These are phyloP conservation scores for Marsdenia floribunda DNA, from an alignment of 257 asterid genomes.

Conservation along the genomic window DNA sequence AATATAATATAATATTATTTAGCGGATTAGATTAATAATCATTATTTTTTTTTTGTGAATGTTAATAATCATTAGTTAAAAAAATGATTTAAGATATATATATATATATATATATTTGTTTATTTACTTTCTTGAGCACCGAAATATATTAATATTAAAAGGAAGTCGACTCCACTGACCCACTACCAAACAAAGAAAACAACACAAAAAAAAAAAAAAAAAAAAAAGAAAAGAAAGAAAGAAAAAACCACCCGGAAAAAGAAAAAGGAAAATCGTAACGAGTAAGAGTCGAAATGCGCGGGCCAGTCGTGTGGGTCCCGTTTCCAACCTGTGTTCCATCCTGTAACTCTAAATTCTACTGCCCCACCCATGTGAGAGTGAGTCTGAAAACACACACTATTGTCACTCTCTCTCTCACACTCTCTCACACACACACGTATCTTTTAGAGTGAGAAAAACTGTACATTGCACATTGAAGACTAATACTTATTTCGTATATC, in stretches of 20 bases:
- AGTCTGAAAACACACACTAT: not conserved
- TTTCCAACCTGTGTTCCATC: constrained; percentile 14
- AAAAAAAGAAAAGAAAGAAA: not conserved
- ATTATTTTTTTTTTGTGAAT: too few relatives aligned
- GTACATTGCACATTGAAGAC: not conserved
- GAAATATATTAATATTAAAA: too few relatives aligned
- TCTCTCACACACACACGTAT: not conserved
- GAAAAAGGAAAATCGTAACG: not conserved
- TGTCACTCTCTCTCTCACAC: not conserved
- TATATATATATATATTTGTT: too few relatives aligned
- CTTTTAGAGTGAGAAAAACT: not conserved
- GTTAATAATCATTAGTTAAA: too few relatives aligned
- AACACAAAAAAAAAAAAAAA: too few relatives aligned
- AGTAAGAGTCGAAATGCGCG: constrained; percentile 18
- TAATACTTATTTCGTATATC: not conserved
- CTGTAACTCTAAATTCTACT: constrained; percentile 12
- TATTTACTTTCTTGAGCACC: too few relatives aligned
- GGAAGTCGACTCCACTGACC: too few relatives aligned
- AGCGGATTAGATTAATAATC: too few relatives aligned
- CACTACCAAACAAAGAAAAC: too few relatives aligned
- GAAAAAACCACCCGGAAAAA: not conserved
- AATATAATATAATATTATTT: too few relatives aligned
- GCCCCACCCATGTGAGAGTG: constrained; percentile 9
- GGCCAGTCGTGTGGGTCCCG: constrained; percentile 31
- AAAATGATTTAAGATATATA: too few relatives aligned